phyloP scores from a whole-genome alignment of 495 filamentous ascomycete genomes.

The Antarctomyces pellizariae region DNA sequence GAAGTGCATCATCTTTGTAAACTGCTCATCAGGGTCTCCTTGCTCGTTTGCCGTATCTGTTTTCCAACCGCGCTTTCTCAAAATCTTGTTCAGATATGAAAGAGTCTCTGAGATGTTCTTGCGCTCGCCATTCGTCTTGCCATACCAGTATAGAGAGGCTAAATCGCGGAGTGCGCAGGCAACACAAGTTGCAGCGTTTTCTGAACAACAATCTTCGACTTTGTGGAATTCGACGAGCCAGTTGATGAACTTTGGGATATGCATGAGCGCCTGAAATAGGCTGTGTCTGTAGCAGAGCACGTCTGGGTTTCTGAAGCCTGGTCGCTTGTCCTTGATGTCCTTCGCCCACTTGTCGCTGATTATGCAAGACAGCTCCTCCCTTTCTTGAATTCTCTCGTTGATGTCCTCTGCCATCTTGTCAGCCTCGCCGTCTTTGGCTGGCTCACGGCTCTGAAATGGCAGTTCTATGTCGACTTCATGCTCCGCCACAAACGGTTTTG shows the following conservation, averaged over 20 bases:
- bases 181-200: constrained; percentile 4
- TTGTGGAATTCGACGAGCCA: constrained; percentile 13
- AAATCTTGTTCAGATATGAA: not conserved
- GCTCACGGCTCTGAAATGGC: too few relatives aligned
- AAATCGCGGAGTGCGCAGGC: constrained; percentile 6
- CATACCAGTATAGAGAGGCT: constrained; percentile 8
- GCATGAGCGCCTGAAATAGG: constrained; percentile 18
- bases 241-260: constrained; percentile 17
- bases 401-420: constrained; percentile 12
- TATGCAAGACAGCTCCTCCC: too few relatives aligned
- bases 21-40: constrained; percentile 10
- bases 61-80: constrained; percentile 4
- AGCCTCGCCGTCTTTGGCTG: constrained; percentile 13
- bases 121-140: not conserved
- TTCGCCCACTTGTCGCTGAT: not conserved
- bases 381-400: too few relatives aligned
- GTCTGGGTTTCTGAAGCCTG: constrained; percentile 8
- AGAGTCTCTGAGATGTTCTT: constrained; percentile 1
- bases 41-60: constrained; percentile 4
- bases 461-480: not conserved
- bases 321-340: not conserved
- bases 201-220: constrained; percentile 3
- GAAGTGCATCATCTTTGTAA: constrained; percentile 5
- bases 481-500: too few relatives aligned
- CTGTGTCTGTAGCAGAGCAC: constrained; percentile 21